Conservation (phyloP, 352 stramenopile species). For the Phytophthora nicotianae region DNA sequence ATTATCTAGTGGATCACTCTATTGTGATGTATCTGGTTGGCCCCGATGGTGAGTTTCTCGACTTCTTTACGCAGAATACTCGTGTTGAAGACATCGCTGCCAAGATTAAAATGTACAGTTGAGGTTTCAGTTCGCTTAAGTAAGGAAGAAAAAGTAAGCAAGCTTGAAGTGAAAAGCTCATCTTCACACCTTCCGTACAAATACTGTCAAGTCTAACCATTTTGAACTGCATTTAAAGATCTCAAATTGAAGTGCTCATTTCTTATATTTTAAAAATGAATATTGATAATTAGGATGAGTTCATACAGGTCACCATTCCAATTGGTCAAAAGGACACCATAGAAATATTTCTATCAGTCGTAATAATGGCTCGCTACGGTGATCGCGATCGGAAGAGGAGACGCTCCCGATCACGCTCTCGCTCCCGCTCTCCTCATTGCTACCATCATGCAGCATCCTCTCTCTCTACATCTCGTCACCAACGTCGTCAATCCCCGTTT, state of each 20-base stretch:
- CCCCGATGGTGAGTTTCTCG: conserved; percentile 95
- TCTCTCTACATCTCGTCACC: conserved; percentile 13
- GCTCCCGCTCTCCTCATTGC: conserved; percentile 2
- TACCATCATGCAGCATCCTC: not conserved
- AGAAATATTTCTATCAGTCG: not conserved
- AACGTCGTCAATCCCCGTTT: not conserved
- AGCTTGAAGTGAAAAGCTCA: not conserved
- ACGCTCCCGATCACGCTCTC: conserved; percentile 23
- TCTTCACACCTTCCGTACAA: too few relatives aligned
- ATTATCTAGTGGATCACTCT: conserved; percentile 99
- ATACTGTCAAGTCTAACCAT: too few relatives aligned
- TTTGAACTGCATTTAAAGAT: too few relatives aligned
- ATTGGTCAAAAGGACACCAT: conserved; percentile 13
- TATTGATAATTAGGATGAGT: not conserved
- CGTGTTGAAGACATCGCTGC: conserved; percentile 93
- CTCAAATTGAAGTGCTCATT: not conserved
- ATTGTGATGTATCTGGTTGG: conserved; percentile 99
- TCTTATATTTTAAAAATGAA: too few relatives aligned
- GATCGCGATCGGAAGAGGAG: conserved; percentile 23
- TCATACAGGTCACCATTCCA: not conserved
- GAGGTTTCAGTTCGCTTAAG: conserved; percentile 14
- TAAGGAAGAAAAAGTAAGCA: too few relatives aligned
- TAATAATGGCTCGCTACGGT: conserved; percentile 15
- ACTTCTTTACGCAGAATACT: conserved; percentile 99
- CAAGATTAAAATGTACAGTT: conserved; percentile 89